Conservation (phyloP, 306 rosid species). For the Lupinus albus region DNA sequence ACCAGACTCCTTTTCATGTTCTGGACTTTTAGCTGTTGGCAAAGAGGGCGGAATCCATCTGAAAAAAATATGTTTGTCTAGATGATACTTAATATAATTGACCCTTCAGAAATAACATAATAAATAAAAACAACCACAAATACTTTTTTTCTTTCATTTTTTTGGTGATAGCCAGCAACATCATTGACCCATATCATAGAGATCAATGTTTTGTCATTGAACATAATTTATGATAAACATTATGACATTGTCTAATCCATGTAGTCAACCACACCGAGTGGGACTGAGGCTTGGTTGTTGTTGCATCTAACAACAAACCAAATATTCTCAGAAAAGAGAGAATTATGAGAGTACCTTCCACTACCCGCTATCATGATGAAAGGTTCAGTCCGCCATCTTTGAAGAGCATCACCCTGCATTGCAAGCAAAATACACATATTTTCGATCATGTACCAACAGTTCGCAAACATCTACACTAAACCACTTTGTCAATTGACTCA, state of each 20-base stretch:
- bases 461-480: not conserved
- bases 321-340: slow-evolving; percentile 32
- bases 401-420: slow-evolving; percentile 89
- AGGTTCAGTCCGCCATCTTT: slow-evolving; percentile 99
- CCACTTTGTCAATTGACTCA: slow-evolving; percentile 3
- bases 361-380: slow-evolving; percentile 99
- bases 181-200: too few species aligned
- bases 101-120: too few species aligned
- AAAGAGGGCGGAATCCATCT: slow-evolving; percentile 98
- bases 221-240: too few species aligned
- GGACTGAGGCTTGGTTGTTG: too few species aligned
- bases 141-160: too few species aligned
- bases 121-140: slow-evolving; percentile 16
- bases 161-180: slow-evolving; percentile 19
- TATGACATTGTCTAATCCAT: too few species aligned
- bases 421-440: slow-evolving; percentile 25
- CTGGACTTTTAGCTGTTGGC: slow-evolving; percentile 81
- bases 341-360: slow-evolving; percentile 71
- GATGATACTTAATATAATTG: slow-evolving; percentile 9
- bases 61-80: slow-evolving; percentile 29
- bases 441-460: slow-evolving; percentile 13
- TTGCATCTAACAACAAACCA: slow-evolving; percentile 30
- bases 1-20: slow-evolving; percentile 86
- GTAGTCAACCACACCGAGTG: too few species aligned
- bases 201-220: too few species aligned